Evolutionary conservation across 345 rosid species (phyloP).

Genomic region (Arabidopsis thaliana): DNA sequence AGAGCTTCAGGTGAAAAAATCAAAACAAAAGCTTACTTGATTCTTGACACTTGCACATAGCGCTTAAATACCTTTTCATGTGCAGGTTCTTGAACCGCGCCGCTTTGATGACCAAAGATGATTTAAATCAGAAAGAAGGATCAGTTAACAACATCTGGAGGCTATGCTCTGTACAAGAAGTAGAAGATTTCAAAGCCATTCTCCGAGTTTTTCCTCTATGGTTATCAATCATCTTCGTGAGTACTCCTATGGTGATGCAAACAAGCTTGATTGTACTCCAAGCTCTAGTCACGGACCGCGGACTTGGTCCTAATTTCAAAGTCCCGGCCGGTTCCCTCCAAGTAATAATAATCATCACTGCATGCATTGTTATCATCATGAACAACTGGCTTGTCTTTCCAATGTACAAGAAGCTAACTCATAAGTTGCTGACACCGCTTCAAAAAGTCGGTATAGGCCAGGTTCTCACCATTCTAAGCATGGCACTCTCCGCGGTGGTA

Average conservation of each 20-base stretch:
- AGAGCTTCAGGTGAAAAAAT: conserved; percentile 51
- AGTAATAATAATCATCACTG: conserved; percentile 41
- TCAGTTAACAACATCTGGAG: conserved; percentile 48
- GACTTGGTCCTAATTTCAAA: conserved; percentile 47
- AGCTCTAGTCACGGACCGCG: conserved; percentile 54
- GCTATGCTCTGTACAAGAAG: conserved; percentile 50
- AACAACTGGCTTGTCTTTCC: conserved; percentile 46
- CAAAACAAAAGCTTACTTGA: background rate
- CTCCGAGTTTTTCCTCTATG: conserved; percentile 49
- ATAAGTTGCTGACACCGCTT: conserved; percentile 31
- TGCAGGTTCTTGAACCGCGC: conserved; percentile 34
- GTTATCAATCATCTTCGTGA: conserved; percentile 45
- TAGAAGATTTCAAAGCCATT: conserved; percentile 59
- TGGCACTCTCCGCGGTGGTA: conserved; percentile 46
- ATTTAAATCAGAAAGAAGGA: background rate
- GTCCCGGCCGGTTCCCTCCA: conserved; percentile 54
- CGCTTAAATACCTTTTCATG: background rate
- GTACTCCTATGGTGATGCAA: conserved; percentile 43
- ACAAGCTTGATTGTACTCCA: conserved; percentile 52
- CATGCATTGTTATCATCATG: conserved; percentile 40
- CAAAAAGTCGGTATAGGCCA: conserved; percentile 56
- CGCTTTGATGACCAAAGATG: conserved; percentile 50
- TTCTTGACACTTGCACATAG: background rate
- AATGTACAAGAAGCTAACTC: conserved; percentile 42
- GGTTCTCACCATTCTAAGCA: conserved; percentile 41